A percentile compares a stretch with the other conserved stretches of the same genome.
Conservation (phyloP, 2,329 filamentous ascomycete genomes). For the Salinomyces thailandicus region DNA sequence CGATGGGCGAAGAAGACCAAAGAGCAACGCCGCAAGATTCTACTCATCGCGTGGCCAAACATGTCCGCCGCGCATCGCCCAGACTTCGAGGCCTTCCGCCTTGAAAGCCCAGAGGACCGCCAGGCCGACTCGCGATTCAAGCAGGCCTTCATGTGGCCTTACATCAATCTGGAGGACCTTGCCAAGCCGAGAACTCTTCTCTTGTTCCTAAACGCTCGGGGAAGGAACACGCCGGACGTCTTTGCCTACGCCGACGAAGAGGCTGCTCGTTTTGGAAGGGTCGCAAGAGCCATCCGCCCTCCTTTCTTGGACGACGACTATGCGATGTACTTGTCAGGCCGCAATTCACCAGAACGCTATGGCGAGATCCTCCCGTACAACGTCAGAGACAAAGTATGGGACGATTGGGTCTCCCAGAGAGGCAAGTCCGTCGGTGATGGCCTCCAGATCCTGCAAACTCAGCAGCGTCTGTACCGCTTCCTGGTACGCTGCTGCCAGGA, state of each 20-base stretch:
- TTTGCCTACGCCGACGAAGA: conserved; percentile 42
- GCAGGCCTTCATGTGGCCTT: conserved; percentile 39
- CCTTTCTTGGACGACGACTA: background rate
- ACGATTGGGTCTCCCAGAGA: background rate
- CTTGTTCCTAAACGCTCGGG: conserved; percentile 45
- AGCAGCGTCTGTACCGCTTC: conserved; percentile 26
- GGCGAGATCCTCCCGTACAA: conserved; percentile 8
- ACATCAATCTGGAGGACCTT: conserved; percentile 50
- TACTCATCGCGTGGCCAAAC: conserved; percentile 40
- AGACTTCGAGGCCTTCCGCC: conserved; percentile 32
- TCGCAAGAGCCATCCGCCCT: background rate
- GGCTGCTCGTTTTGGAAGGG: background rate
- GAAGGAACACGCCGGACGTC: conserved; percentile 33
- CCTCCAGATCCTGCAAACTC: conserved; percentile 4
- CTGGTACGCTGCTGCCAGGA: conserved; percentile 38
- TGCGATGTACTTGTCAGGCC: conserved; percentile 16
- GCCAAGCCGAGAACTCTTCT: conserved; percentile 33
- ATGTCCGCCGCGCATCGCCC: conserved; percentile 44
- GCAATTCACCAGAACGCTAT: conserved; percentile 21
- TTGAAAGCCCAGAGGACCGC: background rate
- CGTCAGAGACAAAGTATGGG: background rate
- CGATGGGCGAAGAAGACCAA: conserved; percentile 47
- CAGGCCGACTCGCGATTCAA: background rate
- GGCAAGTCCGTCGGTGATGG: conserved; percentile 1
- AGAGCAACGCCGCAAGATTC: conserved; percentile 35